Percentiles rank a stretch among this genome's conserved stretches.
Conservation (phyloP, 768 basidiomycete genomes). For the Lyophyllum atratum region DNA sequence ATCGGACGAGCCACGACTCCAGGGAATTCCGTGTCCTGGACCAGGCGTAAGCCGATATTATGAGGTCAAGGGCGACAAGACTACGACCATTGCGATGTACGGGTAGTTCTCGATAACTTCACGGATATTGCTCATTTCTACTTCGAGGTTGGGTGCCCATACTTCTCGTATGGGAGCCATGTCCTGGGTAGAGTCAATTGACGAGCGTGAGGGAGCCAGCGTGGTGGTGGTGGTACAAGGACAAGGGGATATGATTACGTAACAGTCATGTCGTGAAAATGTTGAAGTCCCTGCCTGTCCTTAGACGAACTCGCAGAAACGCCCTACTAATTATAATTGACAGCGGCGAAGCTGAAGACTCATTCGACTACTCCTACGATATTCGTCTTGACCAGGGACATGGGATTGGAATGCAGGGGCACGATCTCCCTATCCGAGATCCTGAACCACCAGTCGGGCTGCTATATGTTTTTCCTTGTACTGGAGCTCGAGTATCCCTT, state of each 20-base stretch:
- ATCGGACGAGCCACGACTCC: slow-evolving; percentile 98
- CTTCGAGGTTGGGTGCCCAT: slow-evolving; percentile 91
- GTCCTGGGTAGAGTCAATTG: slow-evolving; percentile 17
- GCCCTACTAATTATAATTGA: no score
- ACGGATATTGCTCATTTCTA: slow-evolving; percentile 88
- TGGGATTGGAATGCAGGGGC: no score
- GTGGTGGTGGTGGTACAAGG: slow-evolving; percentile 1
- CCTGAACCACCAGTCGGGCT: no score
- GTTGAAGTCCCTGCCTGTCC: no score
- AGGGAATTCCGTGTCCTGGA: slow-evolving; percentile 97
- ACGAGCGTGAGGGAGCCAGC: slow-evolving; percentile 22
- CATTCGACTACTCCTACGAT: no score
- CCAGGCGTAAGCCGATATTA: slow-evolving; percentile 24
- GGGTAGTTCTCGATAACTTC: slow-evolving; percentile 88
- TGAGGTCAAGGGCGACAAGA: slow-evolving; percentile 19
- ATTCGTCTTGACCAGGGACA: no score
- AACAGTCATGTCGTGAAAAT: background rate
- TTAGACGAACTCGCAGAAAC: no score
- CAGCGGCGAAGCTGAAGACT: no score
- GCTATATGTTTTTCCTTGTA: no score
- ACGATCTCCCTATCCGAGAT: no score
- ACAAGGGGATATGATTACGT: slow-evolving; percentile 2
- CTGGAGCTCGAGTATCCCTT: no score
- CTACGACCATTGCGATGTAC: slow-evolving; percentile 89
- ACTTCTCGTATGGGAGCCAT: slow-evolving; percentile 93